A percentile compares a stretch with the other conserved stretches of the same genome.
Conservation (phyloP, 1,284 basidiomycete species). For the Sphaerobolus stellatus region DNA sequence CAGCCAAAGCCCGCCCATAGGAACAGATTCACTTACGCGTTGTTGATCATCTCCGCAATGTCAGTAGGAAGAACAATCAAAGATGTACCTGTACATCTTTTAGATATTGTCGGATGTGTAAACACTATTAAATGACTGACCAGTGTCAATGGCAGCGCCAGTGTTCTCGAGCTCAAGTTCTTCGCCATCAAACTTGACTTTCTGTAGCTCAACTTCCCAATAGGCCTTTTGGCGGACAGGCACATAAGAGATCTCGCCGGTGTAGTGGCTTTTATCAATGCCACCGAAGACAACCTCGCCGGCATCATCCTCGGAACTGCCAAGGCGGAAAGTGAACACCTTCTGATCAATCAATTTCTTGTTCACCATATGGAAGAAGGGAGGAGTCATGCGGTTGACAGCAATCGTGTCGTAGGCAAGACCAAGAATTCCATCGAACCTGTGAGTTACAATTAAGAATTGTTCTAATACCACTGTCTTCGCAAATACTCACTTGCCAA, state of each 20-base stretch:
- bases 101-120: conserved; percentile 23
- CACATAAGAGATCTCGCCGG: conserved; percentile 83
- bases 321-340: conserved; percentile 95
- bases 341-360: conserved; percentile 81
- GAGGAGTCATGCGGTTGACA: conserved; percentile 91
- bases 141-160: conserved; percentile 96
- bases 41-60: conserved; percentile 97
- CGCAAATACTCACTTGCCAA: conserved; percentile 74
- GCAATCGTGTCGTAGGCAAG: conserved; percentile 96
- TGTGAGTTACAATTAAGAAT: conserved; percentile 29
- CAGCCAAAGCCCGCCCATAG: conserved; percentile 14
- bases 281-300: conserved; percentile 96
- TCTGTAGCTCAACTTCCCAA: conserved; percentile 96
- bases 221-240: conserved; percentile 96
- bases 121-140: conserved; percentile 38
- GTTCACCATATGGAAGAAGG: conserved; percentile 94
- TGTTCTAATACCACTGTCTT: neutral
- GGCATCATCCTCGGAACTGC: conserved; percentile 83
- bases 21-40: conserved; percentile 22
- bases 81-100: conserved; percentile 74
- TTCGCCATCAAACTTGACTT: conserved; percentile 83
- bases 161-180: conserved; percentile 85
- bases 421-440: conserved; percentile 95
- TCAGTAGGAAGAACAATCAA: conserved; percentile 92
- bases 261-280: conserved; percentile 78